Evolutionary conservation across 176 grass and related monocot genomes (phyloP).

Genomic region (Metroxylon sagu): DNA sequence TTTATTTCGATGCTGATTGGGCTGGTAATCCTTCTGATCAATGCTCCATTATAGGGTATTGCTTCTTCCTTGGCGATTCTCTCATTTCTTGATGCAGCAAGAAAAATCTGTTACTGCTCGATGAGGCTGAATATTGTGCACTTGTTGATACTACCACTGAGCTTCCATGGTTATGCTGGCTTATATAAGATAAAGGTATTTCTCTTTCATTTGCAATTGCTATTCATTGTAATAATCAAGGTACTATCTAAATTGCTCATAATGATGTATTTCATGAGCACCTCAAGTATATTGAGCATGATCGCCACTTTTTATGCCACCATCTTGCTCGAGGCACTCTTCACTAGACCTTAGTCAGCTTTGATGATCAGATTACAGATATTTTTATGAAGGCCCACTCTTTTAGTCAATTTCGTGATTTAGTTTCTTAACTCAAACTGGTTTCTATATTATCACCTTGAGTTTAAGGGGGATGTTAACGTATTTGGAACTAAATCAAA

Average conservation of each 20-base stretch:
- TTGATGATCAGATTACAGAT: too few relatives aligned
- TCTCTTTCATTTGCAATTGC: neutral
- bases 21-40: neutral
- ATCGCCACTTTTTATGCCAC: too few relatives aligned
- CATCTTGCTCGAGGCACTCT: too few relatives aligned
- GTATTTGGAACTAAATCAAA: too few relatives aligned
- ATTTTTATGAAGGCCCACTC: too few relatives aligned
- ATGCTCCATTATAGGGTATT: neutral
- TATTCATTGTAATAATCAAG: neutral
- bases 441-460: too few relatives aligned
- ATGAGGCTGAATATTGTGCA: neutral
- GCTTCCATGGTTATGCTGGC: neutral
- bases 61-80: neutral
- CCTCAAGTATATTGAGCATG: too few relatives aligned
- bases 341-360: too few relatives aligned
- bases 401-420: too few relatives aligned
- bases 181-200: neutral
- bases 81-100: neutral
- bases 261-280: neutral
- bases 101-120: neutral
- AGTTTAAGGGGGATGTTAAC: too few relatives aligned
- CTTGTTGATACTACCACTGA: neutral
- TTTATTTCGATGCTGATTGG: too few relatives aligned
- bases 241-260: neutral
- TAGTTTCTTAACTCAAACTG: too few relatives aligned